Base-by-base conservation (phyloP, 306 rosid genomes). In the Quercus dentata region DNA sequence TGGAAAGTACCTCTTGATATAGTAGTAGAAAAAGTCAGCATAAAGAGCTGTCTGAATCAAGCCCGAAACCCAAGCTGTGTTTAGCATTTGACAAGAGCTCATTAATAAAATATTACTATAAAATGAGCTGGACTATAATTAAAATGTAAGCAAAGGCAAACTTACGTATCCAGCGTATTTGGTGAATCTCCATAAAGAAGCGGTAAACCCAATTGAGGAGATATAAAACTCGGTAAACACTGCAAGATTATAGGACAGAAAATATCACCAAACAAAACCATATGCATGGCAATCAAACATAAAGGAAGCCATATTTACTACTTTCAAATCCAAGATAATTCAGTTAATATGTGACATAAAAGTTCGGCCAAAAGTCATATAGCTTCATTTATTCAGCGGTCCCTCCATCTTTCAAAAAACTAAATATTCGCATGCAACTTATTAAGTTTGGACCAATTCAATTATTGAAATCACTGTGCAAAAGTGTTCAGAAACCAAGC, bases 61-160 rank as follows among this genome's bases (percentile, higher is more conserved):
- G 51, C 89, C 89, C 41, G 89, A 80, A 12, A 86, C 11, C 85
- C 89, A 86, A 74, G 87, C 87, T 86, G 87, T 18, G 51, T 52
- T 11, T 49, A 49, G 54, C 54, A 64, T 31, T 73, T 52, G 20
- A 73, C 52, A 73, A 46, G 33, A 27, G 64, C 73, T 27, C 25
- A 67, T 69, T 51, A 13, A 61, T 1, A 6, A 20, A n/a, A 38
- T 25, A 27, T 49, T 49, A 59, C 56, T 30, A 20, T 4, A 30
- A 76, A 27, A 5, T n/a, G 70, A 62, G 27, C 35, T 18, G 28
- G 38, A 49, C 54, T 49, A 49, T 3, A 51, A 74, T 1, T 49
- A 73, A 2, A 65, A 5, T n/a, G n/a, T 11, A 1, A 64, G n/a
- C 14, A 56, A 38, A 19, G 19, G 19, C 3, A 8, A n/a, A 69